A percentile compares a stretch with the other conserved stretches of the same genome.
These are phyloP conservation scores for Quercus variabilis DNA, from an alignment of 306 rosid genomes.

Conservation along the genomic window DNA sequence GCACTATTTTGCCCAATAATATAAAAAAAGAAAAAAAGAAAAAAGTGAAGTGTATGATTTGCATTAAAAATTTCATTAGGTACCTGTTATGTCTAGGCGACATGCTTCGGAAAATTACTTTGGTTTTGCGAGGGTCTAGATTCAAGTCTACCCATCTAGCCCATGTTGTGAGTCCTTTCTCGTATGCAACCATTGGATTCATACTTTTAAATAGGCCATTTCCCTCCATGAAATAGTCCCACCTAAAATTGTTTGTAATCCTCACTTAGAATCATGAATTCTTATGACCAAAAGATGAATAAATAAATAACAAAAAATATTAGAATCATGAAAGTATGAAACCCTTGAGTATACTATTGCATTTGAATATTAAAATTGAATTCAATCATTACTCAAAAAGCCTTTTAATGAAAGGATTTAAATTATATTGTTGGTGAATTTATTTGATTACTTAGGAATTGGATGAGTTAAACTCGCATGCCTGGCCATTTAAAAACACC, in stretches of 20 bases:
- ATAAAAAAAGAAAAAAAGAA: neutral
- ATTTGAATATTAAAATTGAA: no score
- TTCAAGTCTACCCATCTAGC: conserved; percentile 93
- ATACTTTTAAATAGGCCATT: conserved; percentile 39
- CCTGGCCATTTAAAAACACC: no score
- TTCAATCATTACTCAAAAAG: no score
- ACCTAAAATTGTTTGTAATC: conserved; percentile 41
- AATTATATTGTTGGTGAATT: no score
- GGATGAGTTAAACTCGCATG: no score
- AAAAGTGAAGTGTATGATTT: neutral
- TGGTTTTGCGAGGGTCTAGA: conserved; percentile 62
- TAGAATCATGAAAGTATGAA: conserved; percentile 7
- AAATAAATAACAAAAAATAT: neutral
- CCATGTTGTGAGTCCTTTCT: conserved; percentile 93
- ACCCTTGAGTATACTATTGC: neutral
- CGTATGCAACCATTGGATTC: conserved; percentile 96
- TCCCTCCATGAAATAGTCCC: conserved; percentile 96
- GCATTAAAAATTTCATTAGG: neutral
- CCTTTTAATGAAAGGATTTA: no score
- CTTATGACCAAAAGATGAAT: no score
- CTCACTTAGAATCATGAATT: neutral
- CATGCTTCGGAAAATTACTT: conserved; percentile 84
- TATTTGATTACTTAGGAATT: no score
- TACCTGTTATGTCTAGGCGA: conserved; percentile 97
- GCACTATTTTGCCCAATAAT: neutral